Percentiles rank a stretch among this genome's conserved stretches.
Conservation (phyloP, 805 yeast species). For the Cyberlindnera xylosilytica region DNA sequence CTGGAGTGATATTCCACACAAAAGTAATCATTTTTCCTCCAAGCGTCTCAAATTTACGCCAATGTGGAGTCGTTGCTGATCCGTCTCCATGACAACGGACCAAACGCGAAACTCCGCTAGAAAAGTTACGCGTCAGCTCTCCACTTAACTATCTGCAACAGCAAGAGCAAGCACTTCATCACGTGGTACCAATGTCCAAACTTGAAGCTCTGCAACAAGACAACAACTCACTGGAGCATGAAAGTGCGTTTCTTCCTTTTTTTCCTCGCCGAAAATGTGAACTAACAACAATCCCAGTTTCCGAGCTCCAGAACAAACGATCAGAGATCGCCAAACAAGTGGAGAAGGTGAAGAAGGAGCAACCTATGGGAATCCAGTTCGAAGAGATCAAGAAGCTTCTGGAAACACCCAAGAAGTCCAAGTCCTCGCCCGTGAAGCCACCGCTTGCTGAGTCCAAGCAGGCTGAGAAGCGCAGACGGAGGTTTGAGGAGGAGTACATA, state of each 20-base stretch:
- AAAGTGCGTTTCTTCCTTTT: slow-evolving; percentile 23
- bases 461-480: slow-evolving; percentile 1
- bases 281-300: slow-evolving; percentile 14
- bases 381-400: slow-evolving; percentile 24
- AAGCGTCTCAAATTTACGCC: too few relatives aligned
- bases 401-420: slow-evolving; percentile 3
- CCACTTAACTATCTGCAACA: neutral
- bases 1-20: too few relatives aligned
- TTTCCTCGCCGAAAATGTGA: neutral
- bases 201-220: slow-evolving; percentile 34
- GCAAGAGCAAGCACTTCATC: neutral
- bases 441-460: neutral
- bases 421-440: neutral
- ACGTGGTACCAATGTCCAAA: slow-evolving; percentile 23
- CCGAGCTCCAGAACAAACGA: slow-evolving; percentile 22
- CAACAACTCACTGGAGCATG: slow-evolving; percentile 33
- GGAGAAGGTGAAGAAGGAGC: slow-evolving; percentile 24
- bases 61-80: neutral
- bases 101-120: too few relatives aligned
- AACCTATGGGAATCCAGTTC: slow-evolving; percentile 27
- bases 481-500: slow-evolving; percentile 15
- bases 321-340: slow-evolving; percentile 24
- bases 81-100: too few relatives aligned
- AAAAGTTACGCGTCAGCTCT: too few relatives aligned
- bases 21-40: too few relatives aligned